Base-by-base conservation (phyloP, 2,329 filamentous ascomycete species). In the Sordariomycetes sp. region DNA sequence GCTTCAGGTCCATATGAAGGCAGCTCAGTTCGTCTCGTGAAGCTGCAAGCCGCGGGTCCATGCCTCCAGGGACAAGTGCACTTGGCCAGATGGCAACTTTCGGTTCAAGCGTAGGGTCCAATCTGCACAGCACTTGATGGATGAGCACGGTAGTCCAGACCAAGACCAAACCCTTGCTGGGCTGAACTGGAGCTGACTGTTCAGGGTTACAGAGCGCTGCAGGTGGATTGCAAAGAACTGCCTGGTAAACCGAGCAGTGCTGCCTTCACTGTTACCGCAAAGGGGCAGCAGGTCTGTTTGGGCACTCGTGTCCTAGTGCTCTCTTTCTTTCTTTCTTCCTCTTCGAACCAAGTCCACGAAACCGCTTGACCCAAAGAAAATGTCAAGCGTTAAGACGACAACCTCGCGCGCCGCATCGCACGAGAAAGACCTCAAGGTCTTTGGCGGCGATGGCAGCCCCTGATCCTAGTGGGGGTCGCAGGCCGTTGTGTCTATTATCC, bases 1-100 rank as follows among this genome's bases (percentile, higher is more conserved):
- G 81, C 71, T 84, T 86, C 67, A 88, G 73, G 73, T 87, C 83
- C 81, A 87, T 86, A 72, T 87, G 83, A 70, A 88, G 76, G 77
- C 76, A 80, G 69, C 85, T 83, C 67, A 87, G 74, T 72, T 86
- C 83, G 75, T 87, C 83, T 67, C 82, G 80, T 65, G 77, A 76
- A 64, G 79, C 74, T 53, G 77, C 68, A 67, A 83, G 83, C 64
- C 82, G 80, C 63, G 79, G 72, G 80, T 87, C 84, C 84, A 87
- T 87, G 64, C 79, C 81, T 71, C 61, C 60, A 63, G 28, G 24
- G 40, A 50, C 46, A 50, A 14, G 22, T 22, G 46, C n/a, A 50
- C 14, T 20, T 50, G n/a, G 6, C 4, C 22, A 14, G 46, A 12
- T 8, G 46, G 20, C 5, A 22, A 20, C 8, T 10, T 12, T 24